A percentile compares a stretch with the other conserved stretches of the same genome.
These are phyloP conservation scores for Fusarium tanahbumbuense DNA, from an alignment of 2,329 filamentous ascomycete genomes.

Conservation along the genomic window DNA sequence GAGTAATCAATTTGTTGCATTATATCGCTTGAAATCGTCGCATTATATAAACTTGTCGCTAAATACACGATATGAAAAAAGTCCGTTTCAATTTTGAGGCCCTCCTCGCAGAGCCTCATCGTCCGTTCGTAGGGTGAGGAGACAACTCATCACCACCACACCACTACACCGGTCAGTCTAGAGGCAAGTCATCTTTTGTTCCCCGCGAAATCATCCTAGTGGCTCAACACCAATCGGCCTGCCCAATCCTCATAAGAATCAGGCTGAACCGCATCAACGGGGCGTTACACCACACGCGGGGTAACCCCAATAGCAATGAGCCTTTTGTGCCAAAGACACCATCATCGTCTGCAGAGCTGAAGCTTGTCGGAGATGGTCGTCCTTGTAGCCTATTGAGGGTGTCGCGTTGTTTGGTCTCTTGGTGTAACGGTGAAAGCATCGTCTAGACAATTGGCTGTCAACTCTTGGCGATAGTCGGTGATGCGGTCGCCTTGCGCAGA, in stretches of 20 bases:
- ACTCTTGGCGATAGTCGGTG: neutral
- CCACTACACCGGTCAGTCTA: constrained; percentile 27
- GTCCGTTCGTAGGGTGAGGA: constrained; percentile 28
- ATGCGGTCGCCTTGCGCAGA: constrained; percentile 30
- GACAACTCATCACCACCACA: constrained; percentile 47
- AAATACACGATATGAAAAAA: constrained; percentile 6
- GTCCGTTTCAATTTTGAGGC: constrained; percentile 25
- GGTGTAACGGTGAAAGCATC: constrained; percentile 25
- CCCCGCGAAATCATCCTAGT: constrained; percentile 30
- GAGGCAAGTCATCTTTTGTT: constrained; percentile 32
- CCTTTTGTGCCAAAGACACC: constrained; percentile 6
- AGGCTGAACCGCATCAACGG: constrained; percentile 37
- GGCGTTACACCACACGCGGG: constrained; percentile 44
- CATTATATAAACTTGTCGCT: constrained; percentile 41
- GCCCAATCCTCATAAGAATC: constrained; percentile 38
- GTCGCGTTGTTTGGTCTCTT: neutral
- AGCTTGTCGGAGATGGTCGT: neutral
- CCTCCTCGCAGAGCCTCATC: constrained; percentile 43
- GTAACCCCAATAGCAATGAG: constrained; percentile 42
- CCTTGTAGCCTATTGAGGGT: constrained; percentile 4
- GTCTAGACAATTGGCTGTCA: constrained; percentile 36
- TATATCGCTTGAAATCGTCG: constrained; percentile 20
- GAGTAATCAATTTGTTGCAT: constrained; percentile 25
- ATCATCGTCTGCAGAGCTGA: constrained; percentile 29
- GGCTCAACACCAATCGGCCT: constrained; percentile 10